Evolutionary conservation across 208 protist genomes (phyloP).

Genomic region (Wallacemonas sp.): DNA sequence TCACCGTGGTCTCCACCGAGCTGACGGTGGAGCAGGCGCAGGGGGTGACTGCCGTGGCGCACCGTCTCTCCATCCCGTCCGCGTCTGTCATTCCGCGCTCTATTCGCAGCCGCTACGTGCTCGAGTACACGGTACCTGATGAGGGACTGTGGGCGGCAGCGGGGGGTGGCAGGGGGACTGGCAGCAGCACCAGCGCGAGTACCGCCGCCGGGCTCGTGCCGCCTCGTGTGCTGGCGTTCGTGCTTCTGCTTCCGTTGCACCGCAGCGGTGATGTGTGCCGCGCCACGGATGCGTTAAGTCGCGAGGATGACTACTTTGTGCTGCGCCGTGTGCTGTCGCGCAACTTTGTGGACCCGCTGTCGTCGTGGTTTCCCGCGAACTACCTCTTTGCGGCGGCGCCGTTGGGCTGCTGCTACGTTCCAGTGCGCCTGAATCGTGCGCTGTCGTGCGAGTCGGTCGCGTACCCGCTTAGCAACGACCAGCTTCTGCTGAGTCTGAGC

Average conservation of each 20-base stretch:
- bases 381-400: conserved; percentile 16
- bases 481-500: conserved; percentile 59
- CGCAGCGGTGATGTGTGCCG: neutral
- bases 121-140: conserved; percentile 33
- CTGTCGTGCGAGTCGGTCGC: conserved; percentile 53
- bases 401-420: conserved; percentile 53
- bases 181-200: too few species aligned
- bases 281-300: neutral
- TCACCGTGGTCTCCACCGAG: neutral
- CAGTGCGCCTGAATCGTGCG: conserved; percentile 28
- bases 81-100: conserved; percentile 12
- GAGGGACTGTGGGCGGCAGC: neutral
- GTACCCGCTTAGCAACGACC: conserved; percentile 49
- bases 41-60: neutral
- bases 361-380: conserved; percentile 14
- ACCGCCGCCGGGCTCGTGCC: too few species aligned
- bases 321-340: conserved; percentile 20
- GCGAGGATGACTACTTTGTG: conserved; percentile 19
- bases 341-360: conserved; percentile 14
- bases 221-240: conserved; percentile 20
- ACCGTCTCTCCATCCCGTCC: conserved; percentile 18
- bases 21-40: neutral
- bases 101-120: conserved; percentile 21
- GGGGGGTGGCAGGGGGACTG: too few species aligned
- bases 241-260: conserved; percentile 24